A percentile compares a stretch with the other conserved stretches of the same genome.
These are phyloP conservation scores for Ligustrum vulgare DNA, from an alignment of 257 asterid species.

Conservation along the genomic window DNA sequence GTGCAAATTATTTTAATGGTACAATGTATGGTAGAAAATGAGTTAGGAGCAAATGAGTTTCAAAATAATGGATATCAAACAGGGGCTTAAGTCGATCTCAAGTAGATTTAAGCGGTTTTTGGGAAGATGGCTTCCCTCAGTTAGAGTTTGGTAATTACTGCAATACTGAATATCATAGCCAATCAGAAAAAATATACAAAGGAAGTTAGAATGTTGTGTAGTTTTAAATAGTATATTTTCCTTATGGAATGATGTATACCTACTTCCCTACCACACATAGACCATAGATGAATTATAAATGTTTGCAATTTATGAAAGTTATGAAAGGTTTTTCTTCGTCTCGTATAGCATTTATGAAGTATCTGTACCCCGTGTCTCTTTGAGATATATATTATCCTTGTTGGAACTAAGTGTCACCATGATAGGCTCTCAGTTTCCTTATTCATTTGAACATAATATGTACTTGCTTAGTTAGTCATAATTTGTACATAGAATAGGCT, in stretches of 20 bases:
- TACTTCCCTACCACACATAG: neutral
- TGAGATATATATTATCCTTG: neutral
- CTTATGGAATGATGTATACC: neutral
- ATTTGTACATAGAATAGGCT: too few relatives aligned
- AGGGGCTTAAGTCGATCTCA: neutral
- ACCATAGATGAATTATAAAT: neutral
- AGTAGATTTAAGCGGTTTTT: neutral
- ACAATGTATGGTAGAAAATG: too few relatives aligned
- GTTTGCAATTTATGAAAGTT: neutral
- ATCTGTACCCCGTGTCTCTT: neutral
- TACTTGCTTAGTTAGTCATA: too few relatives aligned
- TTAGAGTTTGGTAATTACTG: neutral
- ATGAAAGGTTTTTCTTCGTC: neutral
- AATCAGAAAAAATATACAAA: neutral
- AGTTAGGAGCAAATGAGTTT: too few relatives aligned
- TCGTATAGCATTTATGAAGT: neutral
- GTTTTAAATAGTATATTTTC: neutral
- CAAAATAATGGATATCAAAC: too few relatives aligned
- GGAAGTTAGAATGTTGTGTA: neutral
- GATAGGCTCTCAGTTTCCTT: too few relatives aligned
- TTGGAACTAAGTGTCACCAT: too few relatives aligned
- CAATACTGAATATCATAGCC: neutral
- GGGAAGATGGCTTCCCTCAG: neutral
- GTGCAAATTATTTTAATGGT: too few relatives aligned
- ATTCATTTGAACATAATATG: too few relatives aligned